phyloP scores from a whole-genome alignment of 345 rosid species.

The Populus simonii region DNA sequence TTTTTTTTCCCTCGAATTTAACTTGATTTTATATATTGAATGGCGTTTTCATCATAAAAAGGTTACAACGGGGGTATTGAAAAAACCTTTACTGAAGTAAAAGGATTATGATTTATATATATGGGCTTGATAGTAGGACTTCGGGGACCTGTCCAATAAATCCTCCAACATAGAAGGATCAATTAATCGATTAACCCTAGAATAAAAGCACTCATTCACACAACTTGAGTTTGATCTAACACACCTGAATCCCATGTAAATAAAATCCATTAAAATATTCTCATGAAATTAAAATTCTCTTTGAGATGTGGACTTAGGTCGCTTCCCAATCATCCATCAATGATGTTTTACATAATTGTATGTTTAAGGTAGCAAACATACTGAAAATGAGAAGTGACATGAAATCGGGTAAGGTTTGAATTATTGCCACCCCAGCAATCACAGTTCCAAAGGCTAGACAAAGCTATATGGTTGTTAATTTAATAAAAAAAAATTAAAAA shows the following conservation, averaged over 20 bases:
- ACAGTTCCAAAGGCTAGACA: neutral
- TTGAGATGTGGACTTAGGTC: neutral
- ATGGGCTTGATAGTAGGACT: neutral
- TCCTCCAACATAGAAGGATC: neutral
- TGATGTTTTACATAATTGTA: neutral
- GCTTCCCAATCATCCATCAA: neutral
- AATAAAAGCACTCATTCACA: neutral
- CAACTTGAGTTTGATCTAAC: neutral
- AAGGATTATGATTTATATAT: neutral
- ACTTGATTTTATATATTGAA: too few relatives aligned
- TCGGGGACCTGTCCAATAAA: neutral
- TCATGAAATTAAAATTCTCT: neutral
- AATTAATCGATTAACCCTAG: neutral
- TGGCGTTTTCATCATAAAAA: neutral
- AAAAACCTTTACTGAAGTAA: too few relatives aligned
- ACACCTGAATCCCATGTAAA: neutral
- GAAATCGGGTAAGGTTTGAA: neutral
- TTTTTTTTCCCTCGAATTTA: too few relatives aligned
- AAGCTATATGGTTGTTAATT: neutral
- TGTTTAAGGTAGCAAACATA: neutral
- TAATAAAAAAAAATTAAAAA: too few relatives aligned
- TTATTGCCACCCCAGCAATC: neutral
- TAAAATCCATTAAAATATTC: neutral
- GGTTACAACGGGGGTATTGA: neutral
- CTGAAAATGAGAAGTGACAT: too few relatives aligned